Evolutionary conservation across 352 stramenopile genomes (phyloP).

Genomic region (Pythium dissimile): DNA sequence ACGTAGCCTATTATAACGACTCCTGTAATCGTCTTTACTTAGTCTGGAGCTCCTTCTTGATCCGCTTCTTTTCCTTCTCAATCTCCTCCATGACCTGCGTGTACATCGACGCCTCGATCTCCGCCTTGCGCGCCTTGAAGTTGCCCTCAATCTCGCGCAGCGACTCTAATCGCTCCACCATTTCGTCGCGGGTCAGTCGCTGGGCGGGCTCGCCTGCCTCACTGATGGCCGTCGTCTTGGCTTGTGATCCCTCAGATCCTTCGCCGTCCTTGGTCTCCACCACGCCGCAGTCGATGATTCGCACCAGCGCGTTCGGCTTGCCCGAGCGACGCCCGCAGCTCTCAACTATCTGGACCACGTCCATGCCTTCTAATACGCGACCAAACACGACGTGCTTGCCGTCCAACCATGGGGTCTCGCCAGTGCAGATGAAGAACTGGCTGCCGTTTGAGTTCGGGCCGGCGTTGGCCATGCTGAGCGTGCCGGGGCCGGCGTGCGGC

Average conservation of each 20-base stretch:
- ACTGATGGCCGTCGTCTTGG: not conserved
- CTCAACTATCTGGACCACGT: slow-evolving; percentile 90
- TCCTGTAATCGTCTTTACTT: not conserved
- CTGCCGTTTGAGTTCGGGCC: slow-evolving; percentile 90
- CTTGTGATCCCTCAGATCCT: not conserved
- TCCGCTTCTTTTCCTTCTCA: slow-evolving; percentile 53
- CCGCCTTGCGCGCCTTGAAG: slow-evolving; percentile 47
- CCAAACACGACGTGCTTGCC: slow-evolving; percentile 97
- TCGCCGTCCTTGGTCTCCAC: slow-evolving; percentile 23
- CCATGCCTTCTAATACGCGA: slow-evolving; percentile 84
- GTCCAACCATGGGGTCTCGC: slow-evolving; percentile 95
- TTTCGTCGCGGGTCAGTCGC: slow-evolving; percentile 46
- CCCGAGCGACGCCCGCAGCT: slow-evolving; percentile 83
- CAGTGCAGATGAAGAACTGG: slow-evolving; percentile 97
- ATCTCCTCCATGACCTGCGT: slow-evolving; percentile 65
- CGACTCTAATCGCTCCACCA: slow-evolving; percentile 58
- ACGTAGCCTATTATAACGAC: not conserved
- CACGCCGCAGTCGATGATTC: slow-evolving; percentile 89
- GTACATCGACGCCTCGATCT: slow-evolving; percentile 64
- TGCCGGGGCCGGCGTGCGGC: slow-evolving; percentile 63
- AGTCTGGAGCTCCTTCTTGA: slow-evolving; percentile 58
- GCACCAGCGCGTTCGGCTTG: slow-evolving; percentile 79
- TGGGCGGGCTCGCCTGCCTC: slow-evolving; percentile 1
- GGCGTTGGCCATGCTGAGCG: slow-evolving; percentile 88
- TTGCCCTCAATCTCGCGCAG: slow-evolving; percentile 62